Conservation (phyloP, 2,329 filamentous ascomycete species). For the Chrysoporthe deuterocubensis region DNA sequence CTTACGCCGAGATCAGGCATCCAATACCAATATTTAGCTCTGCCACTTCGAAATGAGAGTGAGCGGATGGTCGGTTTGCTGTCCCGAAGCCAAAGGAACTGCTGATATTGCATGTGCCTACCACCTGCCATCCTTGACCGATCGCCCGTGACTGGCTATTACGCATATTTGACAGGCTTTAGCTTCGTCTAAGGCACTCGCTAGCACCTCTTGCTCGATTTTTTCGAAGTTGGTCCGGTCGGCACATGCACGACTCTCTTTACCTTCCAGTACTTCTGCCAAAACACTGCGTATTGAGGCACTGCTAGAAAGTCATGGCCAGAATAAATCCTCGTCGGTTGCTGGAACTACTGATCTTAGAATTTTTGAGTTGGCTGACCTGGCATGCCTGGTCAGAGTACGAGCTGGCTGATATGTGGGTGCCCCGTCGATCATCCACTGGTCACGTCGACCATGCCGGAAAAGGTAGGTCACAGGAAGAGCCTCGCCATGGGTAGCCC, state of each 20-base stretch:
- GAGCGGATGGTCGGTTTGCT: not conserved
- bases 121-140: constrained; percentile 3
- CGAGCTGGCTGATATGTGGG: not conserved
- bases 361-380: too few species aligned
- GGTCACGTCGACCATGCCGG: not conserved
- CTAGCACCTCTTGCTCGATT: not conserved
- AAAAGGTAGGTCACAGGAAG: not conserved
- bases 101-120: not conserved
- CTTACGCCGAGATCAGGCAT: not conserved
- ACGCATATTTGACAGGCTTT: not conserved
- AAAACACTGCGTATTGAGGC: not conserved
- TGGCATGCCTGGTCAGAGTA: too few species aligned
- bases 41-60: not conserved
- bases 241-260: not conserved
- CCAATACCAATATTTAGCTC: not conserved
- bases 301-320: too few species aligned
- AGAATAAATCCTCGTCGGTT: not conserved
- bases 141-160: not conserved
- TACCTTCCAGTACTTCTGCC: constrained; percentile 29
- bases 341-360: not conserved
- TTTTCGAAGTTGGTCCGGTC: not conserved
- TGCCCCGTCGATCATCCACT: constrained; percentile 4
- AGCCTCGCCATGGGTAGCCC: not conserved
- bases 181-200: not conserved
- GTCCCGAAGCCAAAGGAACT: not conserved